phyloP scores from a whole-genome alignment of 2,329 filamentous ascomycete species.

The Xylaria hypoxylon region DNA sequence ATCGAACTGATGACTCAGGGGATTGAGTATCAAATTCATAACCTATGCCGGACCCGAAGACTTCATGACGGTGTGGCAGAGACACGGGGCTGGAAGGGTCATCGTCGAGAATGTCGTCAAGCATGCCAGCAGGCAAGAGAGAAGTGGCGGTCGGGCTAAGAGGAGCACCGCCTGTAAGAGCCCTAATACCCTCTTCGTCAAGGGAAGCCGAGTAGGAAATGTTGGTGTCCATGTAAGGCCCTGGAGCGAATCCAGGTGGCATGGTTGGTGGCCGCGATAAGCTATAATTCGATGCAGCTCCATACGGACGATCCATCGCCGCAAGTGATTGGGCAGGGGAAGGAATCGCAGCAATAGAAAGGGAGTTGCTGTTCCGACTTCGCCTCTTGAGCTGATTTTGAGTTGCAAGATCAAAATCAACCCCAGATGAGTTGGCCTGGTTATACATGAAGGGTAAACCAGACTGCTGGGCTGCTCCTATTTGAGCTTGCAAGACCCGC shows the following conservation, averaged over 20 bases:
- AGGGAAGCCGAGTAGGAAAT: slow-evolving; percentile 58
- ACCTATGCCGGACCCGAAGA: slow-evolving; percentile 53
- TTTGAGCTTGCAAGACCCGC: slow-evolving; percentile 60
- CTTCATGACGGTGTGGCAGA: slow-evolving; percentile 49
- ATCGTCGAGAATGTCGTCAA: slow-evolving; percentile 71
- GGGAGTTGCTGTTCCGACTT: slow-evolving; percentile 61
- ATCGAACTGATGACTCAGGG: slow-evolving; percentile 68
- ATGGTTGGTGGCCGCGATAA: slow-evolving; percentile 53
- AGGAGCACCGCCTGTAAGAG: slow-evolving; percentile 72
- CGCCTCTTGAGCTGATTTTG: slow-evolving; percentile 60
- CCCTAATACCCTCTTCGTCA: slow-evolving; percentile 72
- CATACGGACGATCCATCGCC: slow-evolving; percentile 51
- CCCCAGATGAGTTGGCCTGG: slow-evolving; percentile 57
- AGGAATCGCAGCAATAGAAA: slow-evolving; percentile 57
- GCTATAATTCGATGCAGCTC: slow-evolving; percentile 46
- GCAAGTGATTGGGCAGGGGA: slow-evolving; percentile 58
- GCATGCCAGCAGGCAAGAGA: slow-evolving; percentile 75
- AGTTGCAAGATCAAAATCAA: slow-evolving; percentile 61
- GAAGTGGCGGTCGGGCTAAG: slow-evolving; percentile 82
- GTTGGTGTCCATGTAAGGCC: slow-evolving; percentile 64
- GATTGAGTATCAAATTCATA: slow-evolving; percentile 66
- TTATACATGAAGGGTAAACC: slow-evolving; percentile 58
- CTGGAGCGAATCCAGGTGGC: slow-evolving; percentile 63
- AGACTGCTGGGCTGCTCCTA: slow-evolving; percentile 58
- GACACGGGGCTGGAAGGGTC: slow-evolving; percentile 62